Evolutionary conservation across 2,329 filamentous ascomycete genomes (phyloP), one percentile per base, ranked within the genome.

Genomic region (Phyllosticta citribraziliensis): DNA sequence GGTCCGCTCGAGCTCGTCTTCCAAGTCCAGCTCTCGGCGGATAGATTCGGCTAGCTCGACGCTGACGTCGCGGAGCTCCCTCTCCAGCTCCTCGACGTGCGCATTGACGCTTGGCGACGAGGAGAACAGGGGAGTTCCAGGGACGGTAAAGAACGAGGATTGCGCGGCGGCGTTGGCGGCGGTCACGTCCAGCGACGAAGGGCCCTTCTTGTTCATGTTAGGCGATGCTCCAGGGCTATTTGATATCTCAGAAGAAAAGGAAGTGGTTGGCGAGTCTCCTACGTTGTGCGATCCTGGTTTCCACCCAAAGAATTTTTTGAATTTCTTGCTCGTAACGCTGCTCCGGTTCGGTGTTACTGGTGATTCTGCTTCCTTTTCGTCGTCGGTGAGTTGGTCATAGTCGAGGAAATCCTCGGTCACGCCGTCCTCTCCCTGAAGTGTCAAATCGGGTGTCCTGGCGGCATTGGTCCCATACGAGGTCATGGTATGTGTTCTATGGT

Each of bases 21-120:
- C 94, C 33, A 99, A 76, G 67, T 99, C 94, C 84, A 99, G 93
- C 78, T 99, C 94, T 64, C 94, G 85, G 68, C 89, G 86, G 70
- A 99, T 97, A 27, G 94, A 97, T 66, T 86, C 84, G 35, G 94
- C 94, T 72, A 99, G 80, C 80, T 99, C 94, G 63, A 87, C 84
- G 78, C 91, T 96, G 76, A 99, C 93, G 74, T 93, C 89, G 68
- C 90, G 90, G 66, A 99, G 76, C 79, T 99, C 94, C 72, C 91
- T 88, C 79, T 99, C 94, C 79, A 99, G 87, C 72, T 96, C 91
- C 72, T 91, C 85, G 69, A 96, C 82, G 73, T 91, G 80, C 66
- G 80, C 77, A 67, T 73, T 80, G 69, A 70, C 76, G 67, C 69
- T 74, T 60, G 69, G 77, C 68, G 73, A 76, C 58, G 66, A 74